Evolutionary conservation across 164 flowering plant species (phyloP).

Genomic region (Stephania yunnanensis): DNA sequence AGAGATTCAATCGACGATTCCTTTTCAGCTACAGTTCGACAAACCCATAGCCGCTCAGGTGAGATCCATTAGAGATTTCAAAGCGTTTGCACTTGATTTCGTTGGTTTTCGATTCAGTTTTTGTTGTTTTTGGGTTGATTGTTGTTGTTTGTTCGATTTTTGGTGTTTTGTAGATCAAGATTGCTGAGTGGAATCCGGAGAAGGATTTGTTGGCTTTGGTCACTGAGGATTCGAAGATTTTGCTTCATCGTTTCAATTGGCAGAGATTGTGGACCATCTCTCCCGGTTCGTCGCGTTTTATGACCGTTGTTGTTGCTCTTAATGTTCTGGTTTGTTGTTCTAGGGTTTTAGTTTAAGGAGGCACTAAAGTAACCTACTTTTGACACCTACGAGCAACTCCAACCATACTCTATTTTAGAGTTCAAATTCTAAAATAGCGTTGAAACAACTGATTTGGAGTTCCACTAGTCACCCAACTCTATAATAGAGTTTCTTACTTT

Average conservation of each 20-base stretch:
- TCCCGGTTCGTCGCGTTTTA: slow-evolving; percentile 41
- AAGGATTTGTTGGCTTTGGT: slow-evolving; percentile 96
- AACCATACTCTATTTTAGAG: no score
- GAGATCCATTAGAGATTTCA: background rate
- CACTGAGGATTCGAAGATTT: slow-evolving; percentile 77
- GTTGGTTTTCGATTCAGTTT: background rate
- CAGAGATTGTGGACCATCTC: slow-evolving; percentile 84
- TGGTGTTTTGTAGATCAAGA: slow-evolving; percentile 40
- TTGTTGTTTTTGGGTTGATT: background rate
- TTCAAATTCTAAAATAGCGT: no score
- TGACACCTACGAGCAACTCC: no score
- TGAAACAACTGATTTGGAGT: no score
- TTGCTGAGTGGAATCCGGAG: slow-evolving; percentile 98
- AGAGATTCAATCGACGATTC: slow-evolving; percentile 43
- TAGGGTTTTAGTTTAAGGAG: background rate
- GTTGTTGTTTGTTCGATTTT: background rate
- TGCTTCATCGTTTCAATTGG: slow-evolving; percentile 96
- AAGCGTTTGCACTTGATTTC: background rate
- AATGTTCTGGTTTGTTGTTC: background rate
- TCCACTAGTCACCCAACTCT: no score
- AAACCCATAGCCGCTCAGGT: slow-evolving; percentile 91
- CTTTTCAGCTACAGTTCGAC: slow-evolving; percentile 95
- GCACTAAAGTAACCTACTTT: no score
- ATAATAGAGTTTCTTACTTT: no score
- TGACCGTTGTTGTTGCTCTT: background rate